Base-by-base conservation (phyloP, 192 early-diverging fungal genomes). In the Backusella tarrabulga region DNA sequence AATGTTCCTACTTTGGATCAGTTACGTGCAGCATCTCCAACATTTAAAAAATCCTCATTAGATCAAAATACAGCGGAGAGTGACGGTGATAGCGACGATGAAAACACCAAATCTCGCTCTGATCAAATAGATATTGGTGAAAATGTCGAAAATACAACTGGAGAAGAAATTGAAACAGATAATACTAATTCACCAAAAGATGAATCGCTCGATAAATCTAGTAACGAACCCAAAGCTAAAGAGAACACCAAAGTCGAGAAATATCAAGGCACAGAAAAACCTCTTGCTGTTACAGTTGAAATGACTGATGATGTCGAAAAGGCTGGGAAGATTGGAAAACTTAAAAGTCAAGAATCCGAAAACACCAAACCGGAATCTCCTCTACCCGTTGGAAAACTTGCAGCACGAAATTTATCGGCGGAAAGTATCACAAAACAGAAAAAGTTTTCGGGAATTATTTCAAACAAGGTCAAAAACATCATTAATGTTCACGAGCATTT, bases 1-100 rank as follows among this genome's bases (percentile, higher is more conserved):
- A 42, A 29, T 6, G 71, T 72, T 7, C 71, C 71, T 72, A 72
- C 71, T 46, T n/a, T 72, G 12, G 71, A 40, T 50, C 42, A 72
- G 17, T 34, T 72, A 32, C 41, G 71, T 17, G 41, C 71, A 32
- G 71, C 36, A 15, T 50, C 41, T 6, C 71, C 71, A 44, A 50
- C n/a, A 63, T 63, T 63, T 63, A 63, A 63, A 63, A 63, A 63
- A 14, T 29, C 56, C 0, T 63, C 56, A 26, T 63, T 63, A 63
- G 29, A 63, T 41, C 21, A 36, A 12, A 29, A 40, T 50, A 26
- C 50, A 5, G 8, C 67, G 8, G 67, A 35, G 21, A 68, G 6
- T 26, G 67, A 68, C 14, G 50, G 69, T 23, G 69, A 71, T 29
- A 42, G 42, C 17, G 71, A 72, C 32, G 71, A 72, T 46, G 71